These are phyloP conservation scores for Epichloe gansuensis DNA, from an alignment of 2,329 filamentous ascomycete genomes.

Conservation along the genomic window DNA sequence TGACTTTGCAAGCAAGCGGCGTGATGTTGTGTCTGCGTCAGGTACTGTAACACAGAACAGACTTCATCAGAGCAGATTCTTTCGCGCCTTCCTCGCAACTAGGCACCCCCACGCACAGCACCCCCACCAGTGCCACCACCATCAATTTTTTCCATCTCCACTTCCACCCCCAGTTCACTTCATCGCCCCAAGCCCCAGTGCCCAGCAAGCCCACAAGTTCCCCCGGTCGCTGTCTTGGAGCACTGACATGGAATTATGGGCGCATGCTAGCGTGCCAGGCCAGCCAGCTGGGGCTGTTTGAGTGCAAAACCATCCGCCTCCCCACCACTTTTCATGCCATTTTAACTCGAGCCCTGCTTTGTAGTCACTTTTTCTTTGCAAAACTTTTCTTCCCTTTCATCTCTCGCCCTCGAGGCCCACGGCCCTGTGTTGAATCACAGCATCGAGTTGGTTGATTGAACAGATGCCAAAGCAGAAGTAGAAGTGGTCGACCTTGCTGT, in stretches of 20 bases:
- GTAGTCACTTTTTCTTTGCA: neutral
- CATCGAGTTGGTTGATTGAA: conserved; percentile 2
- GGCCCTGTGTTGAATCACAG: conserved; percentile 3
- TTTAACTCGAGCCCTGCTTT: neutral
- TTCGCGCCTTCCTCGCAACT: no score
- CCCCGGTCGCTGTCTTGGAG: conserved; percentile 3
- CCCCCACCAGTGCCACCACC: neutral
- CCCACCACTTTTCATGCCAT: conserved; percentile 1
- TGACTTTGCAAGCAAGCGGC: no score
- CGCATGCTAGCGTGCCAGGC: neutral
- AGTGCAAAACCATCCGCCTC: conserved; percentile 7
- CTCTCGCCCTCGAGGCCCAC: conserved; percentile 3
- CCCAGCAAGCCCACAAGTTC: neutral
- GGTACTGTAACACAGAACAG: neutral
- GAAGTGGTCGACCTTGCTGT: neutral
- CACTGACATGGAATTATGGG: neutral
- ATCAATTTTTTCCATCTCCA: neutral
- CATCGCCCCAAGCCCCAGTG: neutral
- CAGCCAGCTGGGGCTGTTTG: neutral
- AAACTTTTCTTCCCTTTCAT: neutral
- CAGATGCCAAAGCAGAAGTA: neutral
- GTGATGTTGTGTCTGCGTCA: neutral
- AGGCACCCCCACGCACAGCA: neutral
- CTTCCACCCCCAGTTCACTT: neutral
- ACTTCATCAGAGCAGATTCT: neutral